A percentile compares a stretch with the other conserved stretches of the same genome.
Evolutionary conservation across 768 basidiomycete species (phyloP).

Genomic region (Phylloporus sp.): DNA sequence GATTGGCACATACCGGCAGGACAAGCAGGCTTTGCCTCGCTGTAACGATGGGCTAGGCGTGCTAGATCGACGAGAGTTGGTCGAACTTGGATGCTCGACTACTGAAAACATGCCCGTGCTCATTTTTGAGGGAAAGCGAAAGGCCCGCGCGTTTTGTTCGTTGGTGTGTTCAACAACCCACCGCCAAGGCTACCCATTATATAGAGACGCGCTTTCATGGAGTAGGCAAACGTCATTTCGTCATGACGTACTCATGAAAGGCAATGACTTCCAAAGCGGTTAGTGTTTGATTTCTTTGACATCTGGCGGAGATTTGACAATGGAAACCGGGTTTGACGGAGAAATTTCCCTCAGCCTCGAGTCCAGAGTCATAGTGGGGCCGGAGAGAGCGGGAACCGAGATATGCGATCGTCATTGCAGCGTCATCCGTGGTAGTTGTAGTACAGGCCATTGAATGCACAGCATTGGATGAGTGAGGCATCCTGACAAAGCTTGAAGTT

Average conservation of each 20-base stretch:
- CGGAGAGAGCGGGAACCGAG: not conserved
- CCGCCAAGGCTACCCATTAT: not conserved
- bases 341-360: not conserved
- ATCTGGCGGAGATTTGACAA: not conserved
- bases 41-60: constrained; percentile 30
- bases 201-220: constrained; percentile 6
- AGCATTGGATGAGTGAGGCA: not conserved
- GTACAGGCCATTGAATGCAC: not conserved
- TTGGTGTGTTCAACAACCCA: not conserved
- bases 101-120: constrained; percentile 2
- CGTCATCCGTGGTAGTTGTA: not conserved
- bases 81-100: constrained; percentile 4
- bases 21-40: constrained; percentile 48
- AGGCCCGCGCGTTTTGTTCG: not conserved
- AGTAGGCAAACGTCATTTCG: not conserved
- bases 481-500: constrained; percentile 6
- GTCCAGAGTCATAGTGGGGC: not conserved
- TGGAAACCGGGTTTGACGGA: constrained; percentile 1
- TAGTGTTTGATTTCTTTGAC: not conserved
- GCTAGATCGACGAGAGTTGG: not conserved
- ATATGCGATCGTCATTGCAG: not conserved
- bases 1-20: constrained; percentile 43
- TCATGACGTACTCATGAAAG: not conserved
- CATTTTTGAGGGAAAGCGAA: not conserved
- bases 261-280: constrained; percentile 1